Evolutionary conservation across 2,329 filamentous ascomycete species (phyloP).

Genomic region (Trichoderma atrobrunneum): DNA sequence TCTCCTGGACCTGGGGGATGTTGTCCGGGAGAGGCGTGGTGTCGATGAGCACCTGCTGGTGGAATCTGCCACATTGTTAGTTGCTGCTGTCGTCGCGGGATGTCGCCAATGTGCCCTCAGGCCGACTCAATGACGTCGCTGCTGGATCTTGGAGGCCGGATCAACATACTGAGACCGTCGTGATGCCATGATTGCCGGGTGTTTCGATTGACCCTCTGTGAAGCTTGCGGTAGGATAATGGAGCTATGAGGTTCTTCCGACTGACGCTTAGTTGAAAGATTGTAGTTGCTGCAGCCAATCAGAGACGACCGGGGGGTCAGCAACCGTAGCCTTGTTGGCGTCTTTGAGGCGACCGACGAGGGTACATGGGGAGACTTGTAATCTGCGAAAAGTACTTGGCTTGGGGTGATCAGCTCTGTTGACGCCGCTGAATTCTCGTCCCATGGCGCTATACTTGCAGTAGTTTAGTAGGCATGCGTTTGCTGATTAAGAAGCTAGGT

Average conservation of each 20-base stretch:
- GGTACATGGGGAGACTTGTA: neutral
- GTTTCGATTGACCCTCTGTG: constrained; percentile 29
- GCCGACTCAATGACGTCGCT: constrained; percentile 1
- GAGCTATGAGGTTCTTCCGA: constrained; percentile 34
- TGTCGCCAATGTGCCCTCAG: neutral
- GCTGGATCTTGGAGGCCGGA: neutral
- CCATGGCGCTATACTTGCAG: neutral
- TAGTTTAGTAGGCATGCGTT: neutral
- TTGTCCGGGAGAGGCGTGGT: constrained; percentile 89
- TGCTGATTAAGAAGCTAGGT: neutral
- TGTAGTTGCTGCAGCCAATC: constrained; percentile 34
- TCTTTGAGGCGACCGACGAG: neutral
- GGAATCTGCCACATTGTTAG: constrained; percentile 66
- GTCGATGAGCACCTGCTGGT: constrained; percentile 89
- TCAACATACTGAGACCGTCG: constrained; percentile 43
- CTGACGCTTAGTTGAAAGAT: constrained; percentile 31
- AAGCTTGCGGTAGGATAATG: constrained; percentile 30
- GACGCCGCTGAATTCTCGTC: neutral
- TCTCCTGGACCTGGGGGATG: constrained; percentile 89
- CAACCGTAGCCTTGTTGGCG: constrained; percentile 14
- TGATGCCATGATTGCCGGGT: constrained; percentile 39
- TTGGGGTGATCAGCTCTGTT: neutral
- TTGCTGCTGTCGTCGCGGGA: neutral
- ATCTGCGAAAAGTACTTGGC: neutral
- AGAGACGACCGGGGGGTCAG: constrained; percentile 15